phyloP scores from a whole-genome alignment of 192 early-diverging fungal genomes.

The Obelidium mucronatum region DNA sequence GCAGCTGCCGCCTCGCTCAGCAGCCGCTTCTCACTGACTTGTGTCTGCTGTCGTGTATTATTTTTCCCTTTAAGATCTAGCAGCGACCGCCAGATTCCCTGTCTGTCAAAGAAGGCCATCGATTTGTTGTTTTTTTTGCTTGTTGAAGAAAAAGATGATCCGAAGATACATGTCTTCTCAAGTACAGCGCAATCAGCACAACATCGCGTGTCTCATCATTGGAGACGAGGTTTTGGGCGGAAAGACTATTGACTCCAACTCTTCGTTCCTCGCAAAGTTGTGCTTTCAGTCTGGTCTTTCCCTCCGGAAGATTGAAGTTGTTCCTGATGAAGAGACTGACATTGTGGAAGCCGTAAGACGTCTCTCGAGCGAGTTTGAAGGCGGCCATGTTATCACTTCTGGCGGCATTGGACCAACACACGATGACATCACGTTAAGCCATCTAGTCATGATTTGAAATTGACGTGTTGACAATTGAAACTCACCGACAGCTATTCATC shows the following conservation, averaged over 20 bases:
- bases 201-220: constrained; percentile 54
- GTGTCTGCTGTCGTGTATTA: not conserved
- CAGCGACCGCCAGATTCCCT: constrained; percentile 19
- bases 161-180: too few relatives aligned
- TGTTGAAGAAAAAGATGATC: not conserved
- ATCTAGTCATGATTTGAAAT: not conserved
- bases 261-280: constrained; percentile 52
- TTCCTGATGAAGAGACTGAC: constrained; percentile 59
- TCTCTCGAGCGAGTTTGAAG: constrained; percentile 47
- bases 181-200: too few relatives aligned
- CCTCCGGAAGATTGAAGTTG: constrained; percentile 62
- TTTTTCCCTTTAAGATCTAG: not conserved
- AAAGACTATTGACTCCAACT: constrained; percentile 72
- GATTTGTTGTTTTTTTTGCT: not conserved
- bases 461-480: constrained; percentile 46
- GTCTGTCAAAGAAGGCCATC: constrained; percentile 33
- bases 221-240: constrained; percentile 81
- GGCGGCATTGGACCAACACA: constrained; percentile 69
- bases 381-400: constrained; percentile 72
- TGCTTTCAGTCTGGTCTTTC: constrained; percentile 69
- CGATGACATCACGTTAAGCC: constrained; percentile 1
- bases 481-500: too few relatives aligned
- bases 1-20: constrained; percentile 14
- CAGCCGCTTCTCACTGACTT: not conserved
- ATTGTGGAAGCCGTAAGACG: constrained; percentile 54